A percentile compares a stretch with the other conserved stretches of the same genome.
phyloP scores from a whole-genome alignment of 176 grass and related monocot genomes.

The Paspalum vaginatum region DNA sequence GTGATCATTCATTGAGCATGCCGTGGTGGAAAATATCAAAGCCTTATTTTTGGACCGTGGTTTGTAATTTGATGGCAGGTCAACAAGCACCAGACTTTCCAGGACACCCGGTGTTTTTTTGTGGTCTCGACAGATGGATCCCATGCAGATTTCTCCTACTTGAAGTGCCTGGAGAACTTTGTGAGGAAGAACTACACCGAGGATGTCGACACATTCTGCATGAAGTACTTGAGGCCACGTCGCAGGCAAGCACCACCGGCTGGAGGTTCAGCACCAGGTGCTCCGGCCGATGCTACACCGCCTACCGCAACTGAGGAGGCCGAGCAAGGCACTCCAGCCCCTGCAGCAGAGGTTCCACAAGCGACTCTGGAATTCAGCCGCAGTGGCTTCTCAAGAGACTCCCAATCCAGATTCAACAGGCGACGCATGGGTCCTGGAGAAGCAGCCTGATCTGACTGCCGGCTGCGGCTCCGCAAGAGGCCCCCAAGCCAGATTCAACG shows the following conservation, averaged over 20 bases:
- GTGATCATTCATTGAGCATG: not conserved
- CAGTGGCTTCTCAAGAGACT: not conserved
- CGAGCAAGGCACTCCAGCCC: conserved; percentile 15
- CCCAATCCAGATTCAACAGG: not conserved
- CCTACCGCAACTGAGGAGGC: conserved; percentile 24
- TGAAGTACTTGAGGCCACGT: conserved; percentile 56
- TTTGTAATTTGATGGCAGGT: conserved; percentile 57
- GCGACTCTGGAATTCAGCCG: not conserved
- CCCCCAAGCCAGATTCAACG: not conserved
- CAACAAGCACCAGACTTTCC: conserved; percentile 52
- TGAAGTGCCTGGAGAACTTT: conserved; percentile 79
- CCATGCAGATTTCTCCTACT: conserved; percentile 71
- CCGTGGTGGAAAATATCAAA: not conserved
- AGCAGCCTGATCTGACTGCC: not conserved
- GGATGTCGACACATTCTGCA: conserved; percentile 57
- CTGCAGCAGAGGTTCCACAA: not conserved
- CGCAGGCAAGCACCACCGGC: conserved; percentile 13
- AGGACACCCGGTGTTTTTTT: conserved; percentile 66
- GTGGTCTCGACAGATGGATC: conserved; percentile 76
- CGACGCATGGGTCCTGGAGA: not conserved
- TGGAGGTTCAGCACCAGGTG: not conserved
- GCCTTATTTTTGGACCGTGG: not conserved
- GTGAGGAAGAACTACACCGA: conserved; percentile 62
- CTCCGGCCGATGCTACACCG: conserved; percentile 20
- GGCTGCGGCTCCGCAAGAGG: not conserved